Evolutionary conservation across 2,329 filamentous ascomycete genomes (phyloP).

Genomic region (Akanthomyces uredinophilus): DNA sequence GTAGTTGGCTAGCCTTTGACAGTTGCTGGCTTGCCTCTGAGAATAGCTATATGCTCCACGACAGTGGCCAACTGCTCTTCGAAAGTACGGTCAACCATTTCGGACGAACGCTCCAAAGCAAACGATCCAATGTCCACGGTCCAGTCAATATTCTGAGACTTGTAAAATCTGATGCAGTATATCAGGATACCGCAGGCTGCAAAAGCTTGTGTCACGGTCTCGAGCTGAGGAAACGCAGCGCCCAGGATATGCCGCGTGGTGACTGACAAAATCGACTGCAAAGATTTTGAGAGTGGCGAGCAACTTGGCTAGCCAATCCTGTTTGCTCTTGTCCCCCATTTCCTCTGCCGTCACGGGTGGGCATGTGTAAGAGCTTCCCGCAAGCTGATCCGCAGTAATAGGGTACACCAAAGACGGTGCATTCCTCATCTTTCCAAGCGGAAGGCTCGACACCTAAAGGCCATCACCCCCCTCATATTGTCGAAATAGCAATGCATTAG

Average conservation of each 20-base stretch:
- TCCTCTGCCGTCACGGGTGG: background rate
- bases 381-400: background rate
- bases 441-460: no score
- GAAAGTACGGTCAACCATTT: no score
- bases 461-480: conserved; percentile 1
- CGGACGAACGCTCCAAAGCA: no score
- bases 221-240: background rate
- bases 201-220: background rate
- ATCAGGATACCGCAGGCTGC: background rate
- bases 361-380: background rate
- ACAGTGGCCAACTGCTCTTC: no score
- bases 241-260: background rate
- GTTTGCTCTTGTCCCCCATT: background rate
- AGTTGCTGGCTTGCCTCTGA: no score
- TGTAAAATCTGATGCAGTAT: background rate
- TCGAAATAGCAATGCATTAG: background rate
- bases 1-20: no score
- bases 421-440: no score
- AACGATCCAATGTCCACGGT: no score
- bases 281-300: background rate
- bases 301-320: background rate
- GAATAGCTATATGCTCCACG: no score
- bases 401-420: background rate
- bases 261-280: background rate
- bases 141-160: background rate